These are phyloP conservation scores for Flaveria ramosissima DNA, from an alignment of 129 eudicot species.

Conservation along the genomic window DNA sequence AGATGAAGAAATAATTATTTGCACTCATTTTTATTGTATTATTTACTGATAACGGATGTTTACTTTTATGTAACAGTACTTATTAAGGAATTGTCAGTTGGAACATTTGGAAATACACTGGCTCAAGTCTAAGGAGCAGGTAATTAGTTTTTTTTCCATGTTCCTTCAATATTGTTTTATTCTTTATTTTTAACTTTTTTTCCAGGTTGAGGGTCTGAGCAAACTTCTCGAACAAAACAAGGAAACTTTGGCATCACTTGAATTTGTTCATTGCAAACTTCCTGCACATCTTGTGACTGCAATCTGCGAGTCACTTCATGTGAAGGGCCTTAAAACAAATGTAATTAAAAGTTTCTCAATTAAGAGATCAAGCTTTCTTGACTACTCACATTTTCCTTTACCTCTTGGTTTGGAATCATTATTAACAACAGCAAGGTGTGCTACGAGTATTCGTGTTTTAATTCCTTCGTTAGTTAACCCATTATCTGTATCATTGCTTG, in stretches of 20 bases:
- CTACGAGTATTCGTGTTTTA: not conserved
- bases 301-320: constrained; percentile 55
- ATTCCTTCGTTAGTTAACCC: not conserved
- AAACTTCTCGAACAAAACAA: constrained; percentile 61
- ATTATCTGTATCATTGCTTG: not conserved
- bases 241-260: constrained; percentile 53
- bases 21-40: constrained; percentile 5
- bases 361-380: constrained; percentile 67
- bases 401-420: constrained; percentile 62
- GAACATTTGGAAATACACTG: constrained; percentile 57
- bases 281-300: constrained; percentile 55
- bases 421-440: constrained; percentile 65
- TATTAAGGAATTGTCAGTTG: constrained; percentile 55
- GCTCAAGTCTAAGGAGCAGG: constrained; percentile 73
- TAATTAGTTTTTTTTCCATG: constrained; percentile 20
- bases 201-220: constrained; percentile 84
- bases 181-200: not conserved
- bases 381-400: constrained; percentile 40
- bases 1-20: constrained; percentile 18
- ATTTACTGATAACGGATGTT: not conserved
- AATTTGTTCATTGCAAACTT: constrained; percentile 72
- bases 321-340: constrained; percentile 44
- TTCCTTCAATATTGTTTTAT: constrained; percentile 6
- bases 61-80: constrained; percentile 50
- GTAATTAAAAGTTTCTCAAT: constrained; percentile 62